phyloP scores from a whole-genome alignment of 202 grass and related monocot genomes.

The Thinopyrum obtusiflorum region DNA sequence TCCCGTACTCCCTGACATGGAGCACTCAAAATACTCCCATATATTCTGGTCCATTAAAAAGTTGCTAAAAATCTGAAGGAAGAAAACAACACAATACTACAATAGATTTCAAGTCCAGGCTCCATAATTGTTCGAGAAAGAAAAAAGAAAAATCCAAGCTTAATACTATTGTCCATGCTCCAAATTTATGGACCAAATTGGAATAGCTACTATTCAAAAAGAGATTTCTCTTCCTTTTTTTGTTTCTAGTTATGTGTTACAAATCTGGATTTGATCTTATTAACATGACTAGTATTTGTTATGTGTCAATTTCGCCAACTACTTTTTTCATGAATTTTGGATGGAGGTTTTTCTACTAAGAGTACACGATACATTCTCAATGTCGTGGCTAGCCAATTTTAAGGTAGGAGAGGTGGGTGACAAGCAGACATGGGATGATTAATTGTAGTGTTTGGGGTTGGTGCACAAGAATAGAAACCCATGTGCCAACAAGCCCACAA shows the following conservation, averaged over 20 bases:
- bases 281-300: background rate
- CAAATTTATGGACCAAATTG: background rate
- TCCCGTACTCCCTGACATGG: too few species aligned
- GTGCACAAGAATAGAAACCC: background rate
- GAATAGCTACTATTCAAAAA: background rate
- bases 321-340: background rate
- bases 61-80: background rate
- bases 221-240: background rate
- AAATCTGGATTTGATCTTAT: background rate
- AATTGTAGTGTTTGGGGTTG: background rate
- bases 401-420: background rate
- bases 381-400: background rate
- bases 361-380: background rate
- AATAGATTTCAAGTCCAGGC: background rate
- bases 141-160: background rate
- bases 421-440: background rate
- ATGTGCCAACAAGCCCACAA: background rate
- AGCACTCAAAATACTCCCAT: background rate
- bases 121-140: background rate
- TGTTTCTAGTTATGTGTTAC: background rate
- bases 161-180: background rate
- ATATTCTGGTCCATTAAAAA: background rate
- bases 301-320: too few species aligned
- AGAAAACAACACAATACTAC: background rate
- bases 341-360: too few species aligned